These are phyloP conservation scores for Melampsora larici-populina DNA, from an alignment of 1,284 basidiomycete genomes.

Conservation along the genomic window DNA sequence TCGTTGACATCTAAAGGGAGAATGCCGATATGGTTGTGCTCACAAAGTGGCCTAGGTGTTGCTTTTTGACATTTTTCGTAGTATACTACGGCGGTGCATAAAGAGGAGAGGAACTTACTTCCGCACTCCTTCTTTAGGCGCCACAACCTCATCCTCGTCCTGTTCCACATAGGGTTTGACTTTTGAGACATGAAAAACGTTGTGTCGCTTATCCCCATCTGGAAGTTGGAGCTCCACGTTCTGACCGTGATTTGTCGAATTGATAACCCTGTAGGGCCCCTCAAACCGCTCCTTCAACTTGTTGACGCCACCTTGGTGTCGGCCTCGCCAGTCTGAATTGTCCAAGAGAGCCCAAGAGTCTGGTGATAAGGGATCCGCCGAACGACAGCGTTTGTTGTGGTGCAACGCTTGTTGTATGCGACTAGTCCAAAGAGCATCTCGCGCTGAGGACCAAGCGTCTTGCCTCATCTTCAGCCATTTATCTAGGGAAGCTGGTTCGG, in stretches of 20 bases:
- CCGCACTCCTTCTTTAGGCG: too few species aligned
- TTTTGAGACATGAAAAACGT: conserved; percentile 13
- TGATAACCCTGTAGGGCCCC: neutral
- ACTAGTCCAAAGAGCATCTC: neutral
- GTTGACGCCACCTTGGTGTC: neutral
- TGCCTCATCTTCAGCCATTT: neutral
- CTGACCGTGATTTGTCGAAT: conserved; percentile 4
- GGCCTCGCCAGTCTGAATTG: neutral
- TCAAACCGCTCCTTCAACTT: too few species aligned
- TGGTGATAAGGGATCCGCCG: neutral
- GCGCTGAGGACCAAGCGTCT: neutral
- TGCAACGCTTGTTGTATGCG: neutral
- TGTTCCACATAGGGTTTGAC: neutral
- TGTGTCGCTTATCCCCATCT: neutral
- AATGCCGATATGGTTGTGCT: too few species aligned
- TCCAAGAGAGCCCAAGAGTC: neutral
- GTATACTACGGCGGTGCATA: too few species aligned
- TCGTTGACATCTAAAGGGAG: too few species aligned
- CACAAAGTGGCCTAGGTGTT: too few species aligned
- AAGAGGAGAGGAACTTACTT: too few species aligned
- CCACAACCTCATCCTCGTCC: too few species aligned
- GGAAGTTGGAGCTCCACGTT: conserved; percentile 6
- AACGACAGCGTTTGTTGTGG: too few species aligned
- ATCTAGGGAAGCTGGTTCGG: neutral
- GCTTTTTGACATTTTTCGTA: too few species aligned